Percentiles rank a stretch among this genome's conserved stretches.
Evolutionary conservation across 106 monocot species (phyloP).

Genomic region (Dendrobium chrysotoxum): DNA sequence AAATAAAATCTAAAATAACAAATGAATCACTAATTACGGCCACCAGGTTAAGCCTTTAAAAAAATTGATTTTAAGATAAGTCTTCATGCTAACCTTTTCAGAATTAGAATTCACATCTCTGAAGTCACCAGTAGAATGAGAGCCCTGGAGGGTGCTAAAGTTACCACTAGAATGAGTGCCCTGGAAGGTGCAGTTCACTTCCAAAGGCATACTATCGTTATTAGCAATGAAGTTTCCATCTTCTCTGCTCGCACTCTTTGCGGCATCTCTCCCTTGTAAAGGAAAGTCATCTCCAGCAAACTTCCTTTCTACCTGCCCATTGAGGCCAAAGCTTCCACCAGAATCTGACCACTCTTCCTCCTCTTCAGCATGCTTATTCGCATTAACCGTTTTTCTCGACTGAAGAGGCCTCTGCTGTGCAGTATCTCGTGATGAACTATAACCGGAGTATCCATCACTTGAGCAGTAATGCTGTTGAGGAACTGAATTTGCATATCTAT

Average conservation of each 20-base stretch:
- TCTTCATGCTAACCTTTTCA: constrained; percentile 1
- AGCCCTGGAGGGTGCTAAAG: no score
- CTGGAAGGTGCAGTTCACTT: no score
- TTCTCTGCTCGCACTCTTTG: background rate
- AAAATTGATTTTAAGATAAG: background rate
- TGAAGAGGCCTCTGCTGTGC: background rate
- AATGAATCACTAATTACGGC: no score
- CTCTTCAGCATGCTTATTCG: background rate
- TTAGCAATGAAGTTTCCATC: background rate
- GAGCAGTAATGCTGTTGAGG: background rate
- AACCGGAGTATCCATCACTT: constrained; percentile 4
- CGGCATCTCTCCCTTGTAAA: background rate
- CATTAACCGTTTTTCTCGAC: background rate
- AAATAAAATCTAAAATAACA: no score
- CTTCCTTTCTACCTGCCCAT: background rate
- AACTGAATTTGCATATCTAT: background rate
- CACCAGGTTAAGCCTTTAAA: no score
- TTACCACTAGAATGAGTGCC: no score
- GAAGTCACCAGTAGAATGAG: no score
- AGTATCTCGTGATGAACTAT: constrained; percentile 8
- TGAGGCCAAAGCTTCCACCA: constrained; percentile 1
- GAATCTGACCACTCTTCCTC: constrained; percentile 3
- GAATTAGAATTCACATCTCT: background rate
- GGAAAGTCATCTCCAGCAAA: background rate
- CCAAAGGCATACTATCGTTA: background rate